Base-by-base conservation (phyloP, 306 rosid genomes). In the Pyrus bretschneideri region DNA sequence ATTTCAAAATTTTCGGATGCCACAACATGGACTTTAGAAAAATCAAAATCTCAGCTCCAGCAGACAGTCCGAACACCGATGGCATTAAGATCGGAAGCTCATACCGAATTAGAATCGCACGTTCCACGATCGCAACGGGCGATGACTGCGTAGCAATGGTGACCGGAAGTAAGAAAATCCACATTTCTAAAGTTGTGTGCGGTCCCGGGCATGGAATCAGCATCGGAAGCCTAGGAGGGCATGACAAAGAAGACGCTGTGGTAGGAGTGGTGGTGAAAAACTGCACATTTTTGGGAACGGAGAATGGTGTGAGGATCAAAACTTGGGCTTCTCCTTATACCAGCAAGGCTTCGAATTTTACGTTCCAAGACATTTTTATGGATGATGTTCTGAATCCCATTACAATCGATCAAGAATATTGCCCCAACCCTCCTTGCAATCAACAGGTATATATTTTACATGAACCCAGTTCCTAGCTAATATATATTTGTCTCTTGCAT, bases 141-240 rank as follows among this genome's bases (percentile, higher is more conserved):
- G 97, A 92, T 23, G 93, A 92, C 12, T 92, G 92, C 57, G 55
- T 90, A 30, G 81, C 93, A 3, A 78, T 92, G 52, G 11, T 90
- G 29, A 71, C 83, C 0, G 96, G 93, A 19, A 71, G 85, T 1
- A 78, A 7, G 4, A 71, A 71, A 1, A 75, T 92, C 19, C 21
- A 40, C 21, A 75, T 92, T 30, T 78, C 61, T 0, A 35, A 78
- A 1, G 87, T 90, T 0, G 2, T 14, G 2, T 90, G 97, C 33
- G 92, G 93, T 9, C 96, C 97, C 0, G 93, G 97, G 40, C 96
- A 92, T 57, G 89, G 97, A 11, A 88, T 91, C 23, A 91, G 95
- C 46, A 77, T 91, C 0, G 95, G 97, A 58, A 90, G 97, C 76
- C 83, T 92, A 0, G 96, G 97, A 0, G 76, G 38, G 38, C 14